Percentiles rank a stretch among this genome's conserved stretches.
phyloP scores from a whole-genome alignment of 305 asterid species.

The Fraxinus greggii region DNA sequence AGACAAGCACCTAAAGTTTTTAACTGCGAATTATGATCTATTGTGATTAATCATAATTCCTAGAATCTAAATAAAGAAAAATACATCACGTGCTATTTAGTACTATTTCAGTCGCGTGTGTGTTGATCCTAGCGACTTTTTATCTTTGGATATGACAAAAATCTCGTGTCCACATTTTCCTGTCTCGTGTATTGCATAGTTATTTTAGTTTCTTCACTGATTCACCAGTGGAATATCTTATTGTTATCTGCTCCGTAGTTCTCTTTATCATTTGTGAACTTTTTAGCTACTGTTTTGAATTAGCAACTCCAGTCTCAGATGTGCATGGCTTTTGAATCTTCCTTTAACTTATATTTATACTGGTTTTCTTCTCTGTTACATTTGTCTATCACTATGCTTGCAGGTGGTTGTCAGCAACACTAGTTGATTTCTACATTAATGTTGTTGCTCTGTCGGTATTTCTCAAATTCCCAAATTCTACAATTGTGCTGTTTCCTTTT shows the following conservation, averaged over 20 bases:
- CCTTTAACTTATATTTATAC: background rate
- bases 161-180: background rate
- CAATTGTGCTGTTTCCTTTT: background rate
- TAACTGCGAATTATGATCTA: background rate
- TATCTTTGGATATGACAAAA: background rate
- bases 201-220: background rate
- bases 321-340: background rate
- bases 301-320: background rate
- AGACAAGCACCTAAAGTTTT: background rate
- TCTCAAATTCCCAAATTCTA: slow-evolving; percentile 22
- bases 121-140: background rate
- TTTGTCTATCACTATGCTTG: slow-evolving; percentile 22
- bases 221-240: background rate
- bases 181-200: background rate
- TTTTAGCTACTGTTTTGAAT: background rate
- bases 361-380: slow-evolving; percentile 9
- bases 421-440: slow-evolving; percentile 66
- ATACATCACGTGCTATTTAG: background rate
- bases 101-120: background rate
- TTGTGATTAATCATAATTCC: background rate
- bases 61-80: background rate
- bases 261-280: background rate
- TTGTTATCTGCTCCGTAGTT: background rate
- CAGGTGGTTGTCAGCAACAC: slow-evolving; percentile 81
- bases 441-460: slow-evolving; percentile 64